Base-by-base conservation (phyloP, 2,329 filamentous ascomycete species). In the Neonectria hederae region DNA sequence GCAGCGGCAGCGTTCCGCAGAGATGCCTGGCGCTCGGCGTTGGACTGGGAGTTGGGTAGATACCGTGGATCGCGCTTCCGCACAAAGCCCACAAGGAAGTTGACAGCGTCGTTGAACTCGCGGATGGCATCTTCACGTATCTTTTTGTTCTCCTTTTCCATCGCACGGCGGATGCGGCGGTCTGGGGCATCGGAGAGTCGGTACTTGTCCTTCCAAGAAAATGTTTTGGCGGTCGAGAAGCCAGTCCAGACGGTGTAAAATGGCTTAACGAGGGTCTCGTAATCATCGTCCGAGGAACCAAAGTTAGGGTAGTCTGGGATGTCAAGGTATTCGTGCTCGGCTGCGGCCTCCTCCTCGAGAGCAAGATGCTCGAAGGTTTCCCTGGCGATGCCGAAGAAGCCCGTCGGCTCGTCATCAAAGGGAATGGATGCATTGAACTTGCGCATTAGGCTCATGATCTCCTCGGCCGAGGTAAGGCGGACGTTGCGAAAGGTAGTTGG, bases 121-220 rank as follows among this genome's bases (percentile, higher is more conserved):
- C 91, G 88, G 11, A 92, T 87, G 3, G 89, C 93, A 57, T 95
- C 92, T 21, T 97, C 94, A 56, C 96, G 87, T 24, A 91, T 80
- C 68, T 91, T 92, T 71, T 90, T 92, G 78, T 99, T 99, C 76
- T 97, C 95, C 78, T 97, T 97, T 76, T 98, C 96, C 90, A 98
- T 97, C 42, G 93, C 74, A 32, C 96, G 88, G 55, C 95, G 89
- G 17, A 93, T 85, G 40, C 91, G 88, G 54, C 96, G 89, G 79
- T 99, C 95, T 1, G 94, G 93, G 1, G 94, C 95, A 72, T 97
- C 94, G 0, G 91, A 90, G 21, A 94, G 84, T 54, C 91, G 87
- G 79, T 97, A 96, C 65, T 88, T 86, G 76, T 99, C 94, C 76
- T 90, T 92, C 95, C 96, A 99, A 1, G 91, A 85, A 76, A 97